A percentile compares a stretch with the other conserved stretches of the same genome.
These are phyloP conservation scores for Malassezia cuniculi DNA, from an alignment of 1,284 basidiomycete species.

Conservation along the genomic window DNA sequence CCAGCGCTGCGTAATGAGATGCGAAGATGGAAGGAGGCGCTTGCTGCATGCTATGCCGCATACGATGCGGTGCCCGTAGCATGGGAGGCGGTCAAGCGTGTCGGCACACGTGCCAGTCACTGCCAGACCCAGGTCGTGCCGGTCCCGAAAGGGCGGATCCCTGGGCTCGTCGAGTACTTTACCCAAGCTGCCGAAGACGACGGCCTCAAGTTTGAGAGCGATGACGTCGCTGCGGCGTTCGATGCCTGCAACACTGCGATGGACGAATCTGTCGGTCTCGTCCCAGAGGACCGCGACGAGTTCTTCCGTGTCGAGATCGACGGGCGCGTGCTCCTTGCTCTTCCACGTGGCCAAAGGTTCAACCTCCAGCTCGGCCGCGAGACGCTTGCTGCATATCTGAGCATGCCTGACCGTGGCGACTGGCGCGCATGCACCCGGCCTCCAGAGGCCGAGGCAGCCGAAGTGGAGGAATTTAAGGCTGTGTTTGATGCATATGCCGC, in stretches of 20 bases:
- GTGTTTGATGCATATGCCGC: slow-evolving; percentile 12
- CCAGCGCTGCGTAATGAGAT: slow-evolving; percentile 15
- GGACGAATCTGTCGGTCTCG: too few relatives aligned
- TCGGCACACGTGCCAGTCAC: slow-evolving; percentile 25
- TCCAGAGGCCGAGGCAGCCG: slow-evolving; percentile 14
- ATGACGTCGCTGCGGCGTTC: slow-evolving; percentile 6
- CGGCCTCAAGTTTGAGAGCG: slow-evolving; percentile 13
- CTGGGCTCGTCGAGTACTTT: slow-evolving; percentile 11
- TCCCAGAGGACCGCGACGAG: slow-evolving; percentile 8
- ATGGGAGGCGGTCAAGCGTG: slow-evolving; percentile 23
- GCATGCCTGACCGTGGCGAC: slow-evolving; percentile 25
- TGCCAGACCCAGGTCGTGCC: slow-evolving; percentile 34
- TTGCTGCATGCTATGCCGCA: slow-evolving; percentile 16
- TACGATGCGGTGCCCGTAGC: slow-evolving; percentile 11
- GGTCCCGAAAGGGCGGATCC: slow-evolving; percentile 6
- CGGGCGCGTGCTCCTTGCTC: slow-evolving; percentile 5
- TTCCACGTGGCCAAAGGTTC: slow-evolving; percentile 15
- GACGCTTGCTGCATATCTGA: slow-evolving; percentile 21
- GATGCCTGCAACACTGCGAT: not conserved
- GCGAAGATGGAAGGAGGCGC: slow-evolving; percentile 10
- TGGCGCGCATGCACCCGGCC: slow-evolving; percentile 24
- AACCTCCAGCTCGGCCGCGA: slow-evolving; percentile 14
- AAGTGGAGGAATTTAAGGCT: slow-evolving; percentile 13
- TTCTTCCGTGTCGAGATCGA: slow-evolving; percentile 12
- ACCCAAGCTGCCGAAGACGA: slow-evolving; percentile 3